Percentiles rank a stretch among this genome's conserved stretches.
Evolutionary conservation across 2,329 filamentous ascomycete genomes (phyloP).

Genomic region (Ophidiomyces ophidiicola): DNA sequence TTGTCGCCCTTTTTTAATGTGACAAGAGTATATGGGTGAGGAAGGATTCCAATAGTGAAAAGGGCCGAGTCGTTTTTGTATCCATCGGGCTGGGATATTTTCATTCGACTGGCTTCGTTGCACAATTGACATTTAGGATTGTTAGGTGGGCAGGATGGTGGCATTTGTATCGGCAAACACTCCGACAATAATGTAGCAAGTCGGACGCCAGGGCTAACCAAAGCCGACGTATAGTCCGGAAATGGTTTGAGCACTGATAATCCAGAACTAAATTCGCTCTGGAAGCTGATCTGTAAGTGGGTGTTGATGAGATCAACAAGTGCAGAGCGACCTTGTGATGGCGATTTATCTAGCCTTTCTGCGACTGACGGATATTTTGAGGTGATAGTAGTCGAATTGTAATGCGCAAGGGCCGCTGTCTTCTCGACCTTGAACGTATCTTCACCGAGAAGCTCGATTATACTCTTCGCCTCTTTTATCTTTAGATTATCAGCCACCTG

Average conservation of each 20-base stretch:
- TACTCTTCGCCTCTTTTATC: slow-evolving; percentile 45
- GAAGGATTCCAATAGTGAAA: slow-evolving; percentile 77
- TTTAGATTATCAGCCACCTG: slow-evolving; percentile 46
- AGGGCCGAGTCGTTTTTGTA: slow-evolving; percentile 60
- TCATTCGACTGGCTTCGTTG: slow-evolving; percentile 50
- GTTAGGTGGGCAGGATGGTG: slow-evolving; percentile 75
- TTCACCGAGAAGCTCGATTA: slow-evolving; percentile 50
- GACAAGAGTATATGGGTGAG: slow-evolving; percentile 78
- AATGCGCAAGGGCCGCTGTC: slow-evolving; percentile 62
- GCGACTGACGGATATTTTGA: slow-evolving; percentile 56
- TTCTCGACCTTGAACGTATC: slow-evolving; percentile 55
- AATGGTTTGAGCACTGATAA: slow-evolving; percentile 72
- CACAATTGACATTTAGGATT: slow-evolving; percentile 61
- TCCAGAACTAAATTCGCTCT: slow-evolving; percentile 62
- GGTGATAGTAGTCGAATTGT: slow-evolving; percentile 51
- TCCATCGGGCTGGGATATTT: slow-evolving; percentile 51
- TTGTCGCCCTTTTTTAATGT: slow-evolving; percentile 51
- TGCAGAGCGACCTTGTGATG: slow-evolving; percentile 48
- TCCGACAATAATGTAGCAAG: slow-evolving; percentile 63
- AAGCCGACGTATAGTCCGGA: slow-evolving; percentile 58
- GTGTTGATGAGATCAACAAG: slow-evolving; percentile 68
- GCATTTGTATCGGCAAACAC: slow-evolving; percentile 62
- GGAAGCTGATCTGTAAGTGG: slow-evolving; percentile 77
- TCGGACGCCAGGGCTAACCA: slow-evolving; percentile 57
- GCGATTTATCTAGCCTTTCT: slow-evolving; percentile 46